A percentile compares a stretch with the other conserved stretches of the same genome.
Conservation (phyloP, 106 monocot genomes). For the Chionographis japonica region DNA sequence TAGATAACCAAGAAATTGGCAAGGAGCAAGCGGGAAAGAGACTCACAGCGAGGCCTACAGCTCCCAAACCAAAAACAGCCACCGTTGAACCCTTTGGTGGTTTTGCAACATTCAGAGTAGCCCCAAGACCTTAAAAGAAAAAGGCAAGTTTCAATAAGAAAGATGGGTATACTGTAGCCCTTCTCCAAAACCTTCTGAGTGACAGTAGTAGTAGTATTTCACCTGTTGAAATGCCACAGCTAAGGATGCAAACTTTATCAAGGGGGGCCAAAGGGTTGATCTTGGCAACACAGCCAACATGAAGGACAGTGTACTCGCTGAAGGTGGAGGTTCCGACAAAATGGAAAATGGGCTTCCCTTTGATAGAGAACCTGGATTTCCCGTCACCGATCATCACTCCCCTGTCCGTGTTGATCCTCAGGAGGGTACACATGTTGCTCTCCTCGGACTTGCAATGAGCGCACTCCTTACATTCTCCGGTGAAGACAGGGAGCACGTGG, state of each 20-base stretch:
- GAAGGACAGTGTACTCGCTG: slow-evolving; percentile 67
- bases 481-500: slow-evolving; percentile 70
- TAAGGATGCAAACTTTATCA: slow-evolving; percentile 66
- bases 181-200: too few species aligned
- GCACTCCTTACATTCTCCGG: slow-evolving; percentile 68
- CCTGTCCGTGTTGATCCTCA: slow-evolving; percentile 51
- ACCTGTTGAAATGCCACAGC: slow-evolving; percentile 79
- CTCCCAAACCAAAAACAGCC: slow-evolving; percentile 50
- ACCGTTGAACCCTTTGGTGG: slow-evolving; percentile 34
- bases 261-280: slow-evolving; percentile 68
- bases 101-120: slow-evolving; percentile 40
- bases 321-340: slow-evolving; percentile 67
- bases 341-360: slow-evolving; percentile 65
- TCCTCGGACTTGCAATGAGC: slow-evolving; percentile 53
- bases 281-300: slow-evolving; percentile 56
- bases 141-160: not conserved
- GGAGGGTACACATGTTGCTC: slow-evolving; percentile 64
- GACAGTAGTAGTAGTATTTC: not conserved
- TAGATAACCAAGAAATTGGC: too few species aligned
- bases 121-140: slow-evolving; percentile 37
- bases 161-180: not conserved
- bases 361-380: slow-evolving; percentile 53
- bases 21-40: not conserved
- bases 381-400: slow-evolving; percentile 62
- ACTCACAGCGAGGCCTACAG: slow-evolving; percentile 54